Conservation (phyloP, 805 yeast genomes). For the Pichia phayaonensis region DNA sequence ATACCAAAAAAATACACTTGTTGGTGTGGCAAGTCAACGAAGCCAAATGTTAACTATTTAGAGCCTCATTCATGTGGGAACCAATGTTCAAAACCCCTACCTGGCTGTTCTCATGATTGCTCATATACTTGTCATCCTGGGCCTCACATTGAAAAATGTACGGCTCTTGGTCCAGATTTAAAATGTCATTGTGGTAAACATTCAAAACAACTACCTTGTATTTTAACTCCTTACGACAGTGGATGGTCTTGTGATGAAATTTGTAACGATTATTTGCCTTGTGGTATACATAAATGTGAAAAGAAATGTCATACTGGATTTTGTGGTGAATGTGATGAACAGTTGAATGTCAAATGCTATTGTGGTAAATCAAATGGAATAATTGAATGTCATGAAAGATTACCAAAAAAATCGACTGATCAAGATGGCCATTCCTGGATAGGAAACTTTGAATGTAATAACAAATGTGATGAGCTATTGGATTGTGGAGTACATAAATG, state of each 20-base stretch:
- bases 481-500: constrained; percentile 63
- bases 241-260: constrained; percentile 63
- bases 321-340: constrained; percentile 65
- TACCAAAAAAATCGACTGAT: constrained; percentile 27
- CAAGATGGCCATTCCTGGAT: constrained; percentile 32
- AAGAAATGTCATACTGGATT: constrained; percentile 69
- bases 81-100: constrained; percentile 53
- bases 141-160: constrained; percentile 68
- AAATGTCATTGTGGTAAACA: constrained; percentile 69
- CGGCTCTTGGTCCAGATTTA: constrained; percentile 66
- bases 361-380: constrained; percentile 54
- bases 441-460: constrained; percentile 45
- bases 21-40: constrained; percentile 79
- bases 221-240: constrained; percentile 53
- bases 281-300: constrained; percentile 63
- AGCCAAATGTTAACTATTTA: constrained; percentile 52
- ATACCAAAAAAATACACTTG: constrained; percentile 59
- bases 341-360: constrained; percentile 50
- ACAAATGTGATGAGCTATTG: constrained; percentile 37
- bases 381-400: constrained; percentile 38
- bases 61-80: constrained; percentile 88
- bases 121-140: constrained; percentile 81
- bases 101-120: constrained; percentile 66
- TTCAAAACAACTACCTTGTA: constrained; percentile 62
- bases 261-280: constrained; percentile 60